phyloP scores from a whole-genome alignment of 495 filamentous ascomycete genomes.

The Neurospora cerealis region DNA sequence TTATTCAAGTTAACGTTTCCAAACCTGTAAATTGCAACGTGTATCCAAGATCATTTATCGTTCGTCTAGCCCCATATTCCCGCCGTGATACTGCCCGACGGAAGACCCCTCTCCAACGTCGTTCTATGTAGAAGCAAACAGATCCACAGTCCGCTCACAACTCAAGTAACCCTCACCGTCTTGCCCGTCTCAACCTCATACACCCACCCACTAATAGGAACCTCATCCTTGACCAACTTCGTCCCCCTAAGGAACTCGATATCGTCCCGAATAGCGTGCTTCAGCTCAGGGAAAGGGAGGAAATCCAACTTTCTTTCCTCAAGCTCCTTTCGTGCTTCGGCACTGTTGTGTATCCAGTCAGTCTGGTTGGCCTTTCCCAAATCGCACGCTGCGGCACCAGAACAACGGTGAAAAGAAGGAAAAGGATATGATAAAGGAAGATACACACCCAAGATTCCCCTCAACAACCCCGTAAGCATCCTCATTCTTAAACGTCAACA shows the following conservation, averaged over 20 bases:
- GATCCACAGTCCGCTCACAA: slow-evolving; percentile 2
- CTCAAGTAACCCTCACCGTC: slow-evolving; percentile 42
- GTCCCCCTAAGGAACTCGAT: slow-evolving; percentile 50
- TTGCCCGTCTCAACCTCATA: slow-evolving; percentile 75
- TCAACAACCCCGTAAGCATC: slow-evolving; percentile 48
- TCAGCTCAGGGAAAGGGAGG: slow-evolving; percentile 53
- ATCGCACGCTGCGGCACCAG: too few species aligned
- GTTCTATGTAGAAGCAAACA: too few species aligned
- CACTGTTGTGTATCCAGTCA: slow-evolving; percentile 2
- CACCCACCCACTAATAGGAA: slow-evolving; percentile 62
- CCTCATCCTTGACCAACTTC: slow-evolving; percentile 46
- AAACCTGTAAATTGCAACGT: not conserved
- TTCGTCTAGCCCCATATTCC: not conserved
- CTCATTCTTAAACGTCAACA: slow-evolving; percentile 68
- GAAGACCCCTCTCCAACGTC: not conserved
- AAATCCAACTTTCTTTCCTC: slow-evolving; percentile 39
- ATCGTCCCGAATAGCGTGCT: slow-evolving; percentile 56
- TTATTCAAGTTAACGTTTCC: not conserved
- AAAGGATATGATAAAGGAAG: not conserved
- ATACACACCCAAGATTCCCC: slow-evolving; percentile 41
- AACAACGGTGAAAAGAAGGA: too few species aligned
- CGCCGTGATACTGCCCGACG: not conserved
- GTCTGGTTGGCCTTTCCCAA: too few species aligned
- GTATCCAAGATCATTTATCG: not conserved
- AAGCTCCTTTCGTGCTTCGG: slow-evolving; percentile 16